These are phyloP conservation scores for Pisolithus microcarpus DNA, from an alignment of 768 basidiomycete species.

Conservation along the genomic window DNA sequence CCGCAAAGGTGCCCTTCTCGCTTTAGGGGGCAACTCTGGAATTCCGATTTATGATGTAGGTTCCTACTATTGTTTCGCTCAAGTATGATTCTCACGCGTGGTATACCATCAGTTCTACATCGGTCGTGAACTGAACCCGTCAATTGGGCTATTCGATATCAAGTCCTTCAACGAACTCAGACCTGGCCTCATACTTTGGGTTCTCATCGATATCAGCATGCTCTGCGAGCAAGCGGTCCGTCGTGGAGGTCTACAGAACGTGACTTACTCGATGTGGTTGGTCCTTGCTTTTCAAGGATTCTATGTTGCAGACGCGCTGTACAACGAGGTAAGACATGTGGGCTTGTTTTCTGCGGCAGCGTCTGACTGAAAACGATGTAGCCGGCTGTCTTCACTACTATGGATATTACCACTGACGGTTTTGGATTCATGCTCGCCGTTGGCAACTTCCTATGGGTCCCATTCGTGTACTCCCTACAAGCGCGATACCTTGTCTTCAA, in stretches of 20 bases:
- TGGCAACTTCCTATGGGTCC: conserved; percentile 90
- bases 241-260: conserved; percentile 50
- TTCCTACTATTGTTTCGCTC: conserved; percentile 2
- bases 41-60: conserved; percentile 86
- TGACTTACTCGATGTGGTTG: conserved; percentile 90
- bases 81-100: not conserved
- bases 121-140: conserved; percentile 91
- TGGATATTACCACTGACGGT: conserved; percentile 97
- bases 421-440: conserved; percentile 98
- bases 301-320: conserved; percentile 83
- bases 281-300: conserved; percentile 78
- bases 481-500: conserved; percentile 92
- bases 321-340: conserved; percentile 68
- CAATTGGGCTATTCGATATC: conserved; percentile 68
- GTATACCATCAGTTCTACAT: conserved; percentile 65
- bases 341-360: conserved; percentile 1
- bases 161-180: conserved; percentile 49
- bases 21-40: conserved; percentile 88
- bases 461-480: conserved; percentile 90
- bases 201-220: conserved; percentile 84
- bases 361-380: conserved; percentile 20
- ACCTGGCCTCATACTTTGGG: conserved; percentile 78
- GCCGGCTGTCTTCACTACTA: conserved; percentile 86
- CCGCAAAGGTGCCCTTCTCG: conserved; percentile 62
- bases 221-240: conserved; percentile 84